Percentiles rank a stretch among this genome's conserved stretches.
These are phyloP conservation scores for Tanacetum coccineum DNA, from an alignment of 129 eudicot genomes.

Conservation along the genomic window DNA sequence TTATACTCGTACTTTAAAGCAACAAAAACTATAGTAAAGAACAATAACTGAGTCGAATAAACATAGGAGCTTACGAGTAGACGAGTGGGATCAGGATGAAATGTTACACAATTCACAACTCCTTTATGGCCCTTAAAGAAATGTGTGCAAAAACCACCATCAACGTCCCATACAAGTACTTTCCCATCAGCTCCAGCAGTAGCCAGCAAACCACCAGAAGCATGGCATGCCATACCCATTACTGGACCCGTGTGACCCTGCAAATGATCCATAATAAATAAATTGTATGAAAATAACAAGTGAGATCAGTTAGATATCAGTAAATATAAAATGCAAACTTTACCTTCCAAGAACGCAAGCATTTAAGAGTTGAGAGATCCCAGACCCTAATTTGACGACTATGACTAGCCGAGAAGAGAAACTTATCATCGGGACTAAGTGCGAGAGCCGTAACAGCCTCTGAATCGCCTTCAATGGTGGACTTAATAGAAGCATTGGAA, in stretches of 20 bases:
- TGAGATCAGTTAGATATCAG: neutral
- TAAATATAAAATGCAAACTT: neutral
- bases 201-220: slow-evolving; percentile 87
- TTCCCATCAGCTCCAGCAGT: slow-evolving; percentile 89
- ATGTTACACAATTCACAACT: slow-evolving; percentile 63
- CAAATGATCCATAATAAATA: slow-evolving; percentile 13
- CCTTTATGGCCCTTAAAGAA: slow-evolving; percentile 81
- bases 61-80: slow-evolving; percentile 49
- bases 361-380: slow-evolving; percentile 72
- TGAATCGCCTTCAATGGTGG: slow-evolving; percentile 83
- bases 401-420: slow-evolving; percentile 73
- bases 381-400: slow-evolving; percentile 87
- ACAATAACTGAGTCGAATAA: neutral
- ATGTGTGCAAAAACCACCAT: slow-evolving; percentile 90
- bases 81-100: slow-evolving; percentile 74
- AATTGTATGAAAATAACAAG: neutral
- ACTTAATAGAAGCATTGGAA: slow-evolving; percentile 66
- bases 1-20: neutral
- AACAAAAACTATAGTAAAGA: neutral
- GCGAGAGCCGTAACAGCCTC: slow-evolving; percentile 66
- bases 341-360: slow-evolving; percentile 95
- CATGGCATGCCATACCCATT: slow-evolving; percentile 80
- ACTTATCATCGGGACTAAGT: slow-evolving; percentile 56
- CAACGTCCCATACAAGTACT: slow-evolving; percentile 93
- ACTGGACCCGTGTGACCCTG: slow-evolving; percentile 93